Evolutionary conservation across 345 rosid species (phyloP), one percentile per base, ranked within the genome.

Genomic region (Aquilaria yunnanensis): DNA sequence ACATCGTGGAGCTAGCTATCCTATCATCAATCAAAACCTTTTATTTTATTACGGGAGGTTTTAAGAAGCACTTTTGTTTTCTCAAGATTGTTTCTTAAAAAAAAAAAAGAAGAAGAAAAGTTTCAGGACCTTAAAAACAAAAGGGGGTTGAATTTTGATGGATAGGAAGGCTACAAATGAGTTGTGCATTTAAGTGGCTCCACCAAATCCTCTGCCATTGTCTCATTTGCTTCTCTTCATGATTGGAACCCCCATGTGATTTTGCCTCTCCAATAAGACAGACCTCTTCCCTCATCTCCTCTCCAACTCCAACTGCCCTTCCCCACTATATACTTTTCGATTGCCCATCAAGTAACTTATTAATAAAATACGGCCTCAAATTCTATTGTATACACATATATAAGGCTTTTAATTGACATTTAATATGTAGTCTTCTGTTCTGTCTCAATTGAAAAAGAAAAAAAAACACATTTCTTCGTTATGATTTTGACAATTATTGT

Each of bases 161-260:
- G 72, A 56, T 32, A 37, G 50, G 69, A 64, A 67, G 68, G 43
- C 56, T 60, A 64, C 70, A 70, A 73, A 66, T 54, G 69, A 72
- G 68, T 41, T 68, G 71, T 50, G 83, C 80, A 85, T 76, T 80
- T 54, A 77, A 46, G 74, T 72, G 87, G 84, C 82, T 78, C 81
- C 83, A 76, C 82, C 87, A 81, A 79, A 83, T 81, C 82, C 82
- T 64, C 85, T 67, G 79, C 79, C 76, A 67, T 61, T 81, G 82
- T 78, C 82, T 83, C 83, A 75, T 81, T 76, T 72, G 85, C 75
- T 57, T 64, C 77, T 50, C 64, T 63, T 63, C 62, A 68, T 77
- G 70, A 79, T 84, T 71, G 74, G 68, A 58, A 70, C 75, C 70
- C 80, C 88, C 91, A 85, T 83, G 92, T 85, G 92, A 75, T 60